A percentile compares a stretch with the other conserved stretches of the same genome.
phyloP scores from a whole-genome alignment of 768 basidiomycete species.

The Kwoniella shandongensis region DNA sequence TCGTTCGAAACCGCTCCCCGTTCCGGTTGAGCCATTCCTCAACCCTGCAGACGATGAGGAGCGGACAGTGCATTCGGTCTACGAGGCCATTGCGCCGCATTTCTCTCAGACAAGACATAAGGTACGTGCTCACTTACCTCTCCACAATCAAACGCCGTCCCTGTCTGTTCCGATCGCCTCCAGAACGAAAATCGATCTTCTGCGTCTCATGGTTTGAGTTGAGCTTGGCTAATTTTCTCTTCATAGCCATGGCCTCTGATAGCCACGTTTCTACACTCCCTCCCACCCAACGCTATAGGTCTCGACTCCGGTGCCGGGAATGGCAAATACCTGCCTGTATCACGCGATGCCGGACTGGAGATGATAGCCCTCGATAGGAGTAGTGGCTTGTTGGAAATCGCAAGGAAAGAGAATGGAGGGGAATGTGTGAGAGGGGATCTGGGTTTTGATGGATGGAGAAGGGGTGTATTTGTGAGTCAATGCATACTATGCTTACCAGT shows the following conservation, averaged over 20 bases:
- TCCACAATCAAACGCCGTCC: neutral
- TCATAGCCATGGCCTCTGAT: conserved; percentile 86
- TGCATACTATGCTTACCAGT: conserved; percentile 15
- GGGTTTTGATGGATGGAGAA: conserved; percentile 67
- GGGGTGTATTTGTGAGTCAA: conserved; percentile 72
- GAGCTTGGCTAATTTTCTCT: too few species aligned
- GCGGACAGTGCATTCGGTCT: conserved; percentile 51
- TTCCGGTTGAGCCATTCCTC: conserved; percentile 19
- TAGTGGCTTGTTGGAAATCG: conserved; percentile 72
- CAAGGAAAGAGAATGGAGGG: conserved; percentile 68
- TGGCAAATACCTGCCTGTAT: conserved; percentile 85
- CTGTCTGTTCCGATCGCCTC: too few species aligned
- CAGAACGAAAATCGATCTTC: neutral
- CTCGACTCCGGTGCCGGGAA: conserved; percentile 96
- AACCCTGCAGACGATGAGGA: conserved; percentile 39
- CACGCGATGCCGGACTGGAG: conserved; percentile 64
- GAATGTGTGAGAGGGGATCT: conserved; percentile 69
- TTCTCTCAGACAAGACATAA: conserved; percentile 55
- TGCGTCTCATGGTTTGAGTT: neutral
- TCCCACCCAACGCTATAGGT: conserved; percentile 78
- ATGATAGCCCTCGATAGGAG: conserved; percentile 86
- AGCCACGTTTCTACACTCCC: conserved; percentile 66
- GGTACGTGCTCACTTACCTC: too few species aligned
- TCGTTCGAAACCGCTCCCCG: conserved; percentile 33
- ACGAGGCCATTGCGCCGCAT: conserved; percentile 53